Percentiles rank a stretch among this genome's conserved stretches.
These are phyloP conservation scores for Bodo saltans DNA, from an alignment of 78 protist genomes.

Conservation along the genomic window DNA sequence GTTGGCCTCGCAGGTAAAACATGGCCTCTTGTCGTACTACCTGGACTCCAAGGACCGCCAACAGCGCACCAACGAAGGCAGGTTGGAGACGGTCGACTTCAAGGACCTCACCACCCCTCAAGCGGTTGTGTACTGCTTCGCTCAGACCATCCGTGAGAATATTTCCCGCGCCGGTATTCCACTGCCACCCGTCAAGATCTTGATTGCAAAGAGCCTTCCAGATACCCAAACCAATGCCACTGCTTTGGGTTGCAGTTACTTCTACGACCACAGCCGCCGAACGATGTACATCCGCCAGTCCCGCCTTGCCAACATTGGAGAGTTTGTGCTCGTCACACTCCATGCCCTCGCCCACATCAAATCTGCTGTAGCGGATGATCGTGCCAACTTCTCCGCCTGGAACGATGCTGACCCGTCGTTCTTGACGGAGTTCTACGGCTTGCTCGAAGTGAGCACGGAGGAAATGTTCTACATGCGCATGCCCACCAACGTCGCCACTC, in stretches of 20 bases:
- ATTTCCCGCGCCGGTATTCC: not conserved
- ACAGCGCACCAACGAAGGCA: constrained; percentile 11
- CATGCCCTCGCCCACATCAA: constrained; percentile 2
- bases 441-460: not conserved
- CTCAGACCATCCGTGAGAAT: not conserved
- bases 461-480: constrained; percentile 20
- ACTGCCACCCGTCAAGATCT: not conserved
- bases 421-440: constrained; percentile 23
- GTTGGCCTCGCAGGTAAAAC: too few relatives aligned
- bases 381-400: too few relatives aligned
- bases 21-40: constrained; percentile 15
- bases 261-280: not conserved
- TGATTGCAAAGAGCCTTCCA: not conserved
- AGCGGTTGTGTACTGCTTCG: constrained; percentile 20
- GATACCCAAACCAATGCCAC: not conserved
- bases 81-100: not conserved
- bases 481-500: too few relatives aligned
- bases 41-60: constrained; percentile 20
- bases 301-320: constrained; percentile 17
- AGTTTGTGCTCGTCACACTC: not conserved
- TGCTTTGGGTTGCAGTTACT: constrained; percentile 1
- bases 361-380: not conserved
- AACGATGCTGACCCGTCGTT: constrained; percentile 27
- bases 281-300: constrained; percentile 5
- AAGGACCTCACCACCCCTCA: not conserved